Conservation (phyloP, 169 alveolate genomes). For the Plasmodium vinckei region DNA sequence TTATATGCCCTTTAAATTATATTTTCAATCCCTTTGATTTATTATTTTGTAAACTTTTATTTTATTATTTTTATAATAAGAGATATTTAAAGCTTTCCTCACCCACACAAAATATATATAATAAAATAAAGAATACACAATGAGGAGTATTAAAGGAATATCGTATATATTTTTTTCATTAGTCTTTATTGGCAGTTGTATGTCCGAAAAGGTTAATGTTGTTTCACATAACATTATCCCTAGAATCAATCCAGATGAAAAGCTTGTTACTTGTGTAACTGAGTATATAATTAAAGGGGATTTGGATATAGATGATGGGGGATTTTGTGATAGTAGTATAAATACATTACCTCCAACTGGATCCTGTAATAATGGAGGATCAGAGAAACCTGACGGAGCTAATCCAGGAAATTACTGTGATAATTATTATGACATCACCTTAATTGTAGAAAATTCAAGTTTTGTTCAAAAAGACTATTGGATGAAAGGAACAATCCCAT, state of each 20-base stretch:
- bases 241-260: constrained; percentile 7
- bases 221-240: constrained; percentile 32
- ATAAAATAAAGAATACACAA: constrained; percentile 9
- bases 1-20: too few species aligned
- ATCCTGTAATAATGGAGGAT: neutral
- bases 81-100: too few species aligned
- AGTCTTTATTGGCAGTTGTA: neutral
- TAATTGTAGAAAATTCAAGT: constrained; percentile 58
- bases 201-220: constrained; percentile 17
- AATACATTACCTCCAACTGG: constrained; percentile 5
- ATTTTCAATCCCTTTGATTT: too few species aligned
- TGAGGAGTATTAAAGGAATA: constrained; percentile 12
- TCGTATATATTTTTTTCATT: constrained; percentile 20
- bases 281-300: constrained; percentile 53
- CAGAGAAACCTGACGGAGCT: neutral
- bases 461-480: constrained; percentile 70
- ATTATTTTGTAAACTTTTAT: too few species aligned
- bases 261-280: constrained; percentile 36
- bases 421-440: constrained; percentile 63
- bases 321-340: constrained; percentile 29
- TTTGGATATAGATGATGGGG: constrained; percentile 52
- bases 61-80: too few species aligned
- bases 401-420: constrained; percentile 42
- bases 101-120: constrained; percentile 1
- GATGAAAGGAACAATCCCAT: constrained; percentile 65